Conservation (phyloP, 306 rosid species). For the Nissolia schottii region DNA sequence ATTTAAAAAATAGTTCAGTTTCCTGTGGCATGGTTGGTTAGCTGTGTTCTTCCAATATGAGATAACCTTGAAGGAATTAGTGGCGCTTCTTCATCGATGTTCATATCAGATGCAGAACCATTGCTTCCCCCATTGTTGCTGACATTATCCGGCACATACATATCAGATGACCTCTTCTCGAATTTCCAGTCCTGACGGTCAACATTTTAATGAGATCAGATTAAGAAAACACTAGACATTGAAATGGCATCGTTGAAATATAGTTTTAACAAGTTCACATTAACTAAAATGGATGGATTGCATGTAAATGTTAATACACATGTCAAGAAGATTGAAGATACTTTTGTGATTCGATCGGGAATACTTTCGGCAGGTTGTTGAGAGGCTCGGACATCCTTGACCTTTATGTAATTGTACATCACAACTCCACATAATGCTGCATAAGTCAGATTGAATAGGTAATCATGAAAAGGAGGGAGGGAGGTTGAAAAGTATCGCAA, state of each 20-base stretch:
- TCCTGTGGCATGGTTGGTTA: conserved; percentile 45
- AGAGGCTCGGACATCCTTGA: conserved; percentile 84
- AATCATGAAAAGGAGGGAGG: neutral
- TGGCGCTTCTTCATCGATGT: conserved; percentile 67
- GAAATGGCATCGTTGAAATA: neutral
- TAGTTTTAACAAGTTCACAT: neutral
- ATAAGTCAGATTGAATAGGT: neutral
- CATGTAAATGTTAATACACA: neutral
- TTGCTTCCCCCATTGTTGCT: conserved; percentile 19
- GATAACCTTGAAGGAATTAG: conserved; percentile 76
- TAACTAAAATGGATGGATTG: neutral
- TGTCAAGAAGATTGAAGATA: conserved; percentile 16
- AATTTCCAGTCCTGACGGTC: conserved; percentile 77
- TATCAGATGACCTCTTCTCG: conserved; percentile 80
- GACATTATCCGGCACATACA: conserved; percentile 39
- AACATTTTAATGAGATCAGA: neutral
- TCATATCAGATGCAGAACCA: conserved; percentile 36
- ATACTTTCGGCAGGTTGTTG: conserved; percentile 55
- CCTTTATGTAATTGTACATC: conserved; percentile 90
- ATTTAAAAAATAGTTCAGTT: conserved; percentile 7
- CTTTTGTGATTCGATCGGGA: conserved; percentile 71
- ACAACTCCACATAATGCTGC: conserved; percentile 90
- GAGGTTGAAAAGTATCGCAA: neutral
- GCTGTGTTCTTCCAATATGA: conserved; percentile 61
- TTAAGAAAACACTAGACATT: neutral